Evolutionary conservation across 768 basidiomycete species (phyloP).

Genomic region (Auriscalpium vulgare): DNA sequence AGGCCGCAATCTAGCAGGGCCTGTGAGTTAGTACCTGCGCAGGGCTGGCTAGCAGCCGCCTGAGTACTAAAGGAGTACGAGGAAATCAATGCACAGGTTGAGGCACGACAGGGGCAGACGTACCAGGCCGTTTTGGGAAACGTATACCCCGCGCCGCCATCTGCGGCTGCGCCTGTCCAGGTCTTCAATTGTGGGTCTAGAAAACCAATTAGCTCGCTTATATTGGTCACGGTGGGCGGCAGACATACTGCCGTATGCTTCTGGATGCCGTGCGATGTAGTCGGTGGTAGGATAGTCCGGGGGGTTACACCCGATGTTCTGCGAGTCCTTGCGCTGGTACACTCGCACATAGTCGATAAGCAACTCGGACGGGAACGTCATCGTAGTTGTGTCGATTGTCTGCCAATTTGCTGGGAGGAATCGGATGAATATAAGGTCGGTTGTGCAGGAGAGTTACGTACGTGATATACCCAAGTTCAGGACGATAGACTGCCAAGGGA

Average conservation of each 20-base stretch:
- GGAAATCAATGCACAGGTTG: neutral
- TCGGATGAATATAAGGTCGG: neutral
- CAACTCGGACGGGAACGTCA: conserved; percentile 66
- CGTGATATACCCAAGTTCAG: conserved; percentile 59
- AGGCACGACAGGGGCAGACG: neutral
- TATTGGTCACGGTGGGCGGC: neutral
- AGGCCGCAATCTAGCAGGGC: neutral
- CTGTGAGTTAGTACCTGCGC: conserved; percentile 3
- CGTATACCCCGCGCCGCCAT: conserved; percentile 23
- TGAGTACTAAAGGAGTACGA: neutral
- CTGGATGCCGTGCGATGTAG: conserved; percentile 48
- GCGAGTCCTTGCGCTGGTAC: conserved; percentile 54
- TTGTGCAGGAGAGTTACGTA: conserved; percentile 16
- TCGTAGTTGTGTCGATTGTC: conserved; percentile 40
- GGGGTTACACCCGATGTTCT: conserved; percentile 64
- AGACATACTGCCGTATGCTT: conserved; percentile 52
- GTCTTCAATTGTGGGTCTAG: conserved; percentile 25
- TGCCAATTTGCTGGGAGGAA: conserved; percentile 54
- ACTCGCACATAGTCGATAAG: conserved; percentile 76
- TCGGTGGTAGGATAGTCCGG: conserved; percentile 53
- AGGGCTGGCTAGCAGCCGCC: conserved; percentile 7
- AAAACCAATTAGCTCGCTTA: no score
- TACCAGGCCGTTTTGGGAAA: conserved; percentile 24
- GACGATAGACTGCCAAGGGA: conserved; percentile 33
- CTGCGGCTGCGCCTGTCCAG: conserved; percentile 16